Evolutionary conservation across 331 rosid genomes (phyloP), one percentile per base, ranked within the genome.

Genomic region (Quercus phellos): DNA sequence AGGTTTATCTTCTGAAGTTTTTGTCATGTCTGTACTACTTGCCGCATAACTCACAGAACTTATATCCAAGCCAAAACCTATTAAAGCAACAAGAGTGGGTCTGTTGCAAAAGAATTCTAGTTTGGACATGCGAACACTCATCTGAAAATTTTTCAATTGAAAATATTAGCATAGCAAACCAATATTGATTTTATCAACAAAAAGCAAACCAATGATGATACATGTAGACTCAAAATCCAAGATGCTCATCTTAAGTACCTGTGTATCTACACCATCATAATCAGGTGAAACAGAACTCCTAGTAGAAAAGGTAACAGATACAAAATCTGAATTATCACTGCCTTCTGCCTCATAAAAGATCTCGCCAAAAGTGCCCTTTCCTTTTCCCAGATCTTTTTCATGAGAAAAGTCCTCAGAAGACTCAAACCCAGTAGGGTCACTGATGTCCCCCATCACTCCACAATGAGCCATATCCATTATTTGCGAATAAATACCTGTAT

Each of bases 71-170:
- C 99, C 94, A 67, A 95, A 90, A 85, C 84, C 87, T 81, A 95
- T 95, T 84, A 95, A 81, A 35, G 99, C 98, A 73, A 95, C 96
- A 83, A 95, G 87, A 72, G 99, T 95, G 55, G 97, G 99, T 77
- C 99, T 91, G 88, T 91, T 95, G 88, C 97, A 95, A 76, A 86
- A 95, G 81, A 95, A 95, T 76, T 92, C 99, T 83, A 95, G 84
- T 81, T 89, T 95, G 78, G 96, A 95, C 99, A 95, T 92, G 60
- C 89, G 89, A 75, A 95, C 83, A 86, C 92, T 85, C 99, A 95
- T 90, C 99, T 95, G 96, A 83, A 81, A 66, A 87, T 0, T 78
- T 12, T 79, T 70, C 60, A 79, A 82, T 29, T 24, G 70, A 74
- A 73, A 83, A 53, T 50, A 69, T 83, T 55, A 87, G 67, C n/a